Evolutionary conservation across 1,139 yeast species (phyloP).

Genomic region (Candida freyschussii): DNA sequence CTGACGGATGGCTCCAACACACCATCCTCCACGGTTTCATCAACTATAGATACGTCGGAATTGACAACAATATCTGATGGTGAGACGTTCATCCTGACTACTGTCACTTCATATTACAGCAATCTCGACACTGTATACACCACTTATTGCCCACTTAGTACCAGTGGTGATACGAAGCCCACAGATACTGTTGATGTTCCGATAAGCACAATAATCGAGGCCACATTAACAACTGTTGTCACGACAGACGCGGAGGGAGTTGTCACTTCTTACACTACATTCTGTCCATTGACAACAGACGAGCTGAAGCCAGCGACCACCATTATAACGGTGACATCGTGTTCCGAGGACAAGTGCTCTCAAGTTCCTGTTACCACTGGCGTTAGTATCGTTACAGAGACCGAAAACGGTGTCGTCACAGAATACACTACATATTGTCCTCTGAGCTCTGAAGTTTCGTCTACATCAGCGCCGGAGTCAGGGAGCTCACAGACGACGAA

Average conservation of each 20-base stretch:
- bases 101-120: conserved; percentile 17
- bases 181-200: conserved; percentile 4
- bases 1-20: too few relatives aligned
- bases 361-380: conserved; percentile 14
- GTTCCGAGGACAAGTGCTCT: conserved; percentile 11
- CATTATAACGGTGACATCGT: conserved; percentile 17
- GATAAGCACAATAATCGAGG: conserved; percentile 8
- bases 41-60: conserved; percentile 4
- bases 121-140: conserved; percentile 16
- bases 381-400: conserved; percentile 9
- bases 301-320: conserved; percentile 11
- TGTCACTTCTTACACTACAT: conserved; percentile 5
- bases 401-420: conserved; percentile 9
- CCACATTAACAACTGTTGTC: conserved; percentile 4
- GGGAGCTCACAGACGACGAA: too few relatives aligned
- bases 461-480: too few relatives aligned
- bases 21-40: conserved; percentile 2
- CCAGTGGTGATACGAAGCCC: conserved; percentile 2
- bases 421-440: conserved; percentile 30
- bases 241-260: conserved; percentile 8
- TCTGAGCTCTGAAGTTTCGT: conserved; percentile 11
- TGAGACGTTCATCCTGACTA: conserved; percentile 15
- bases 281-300: conserved; percentile 4
- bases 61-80: conserved; percentile 8
- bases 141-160: conserved; percentile 21